Conservation (phyloP, 768 basidiomycete genomes). For the Auriscalpium microsporum region DNA sequence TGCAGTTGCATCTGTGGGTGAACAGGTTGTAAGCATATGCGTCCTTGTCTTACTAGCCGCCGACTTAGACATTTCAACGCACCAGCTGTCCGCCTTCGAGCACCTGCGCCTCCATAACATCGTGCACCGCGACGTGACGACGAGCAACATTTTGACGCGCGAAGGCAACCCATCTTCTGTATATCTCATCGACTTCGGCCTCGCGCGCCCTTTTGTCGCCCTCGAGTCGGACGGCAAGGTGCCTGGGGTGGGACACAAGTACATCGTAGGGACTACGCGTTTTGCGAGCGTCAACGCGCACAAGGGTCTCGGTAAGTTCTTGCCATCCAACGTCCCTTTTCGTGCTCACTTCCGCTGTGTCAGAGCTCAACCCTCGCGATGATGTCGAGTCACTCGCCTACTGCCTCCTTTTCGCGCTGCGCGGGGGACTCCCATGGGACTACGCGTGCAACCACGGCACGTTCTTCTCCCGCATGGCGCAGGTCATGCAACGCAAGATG, state of each 20-base stretch:
- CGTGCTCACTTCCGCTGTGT: background rate
- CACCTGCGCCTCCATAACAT: background rate
- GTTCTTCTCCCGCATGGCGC: background rate
- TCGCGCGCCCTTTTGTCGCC: background rate
- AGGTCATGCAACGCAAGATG: background rate
- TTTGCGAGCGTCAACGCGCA: background rate
- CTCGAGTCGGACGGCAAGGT: background rate
- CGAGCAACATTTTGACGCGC: background rate
- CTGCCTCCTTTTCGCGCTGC: background rate
- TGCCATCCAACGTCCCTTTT: background rate
- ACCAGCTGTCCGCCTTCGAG: background rate
- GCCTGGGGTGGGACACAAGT: background rate
- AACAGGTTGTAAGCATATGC: background rate
- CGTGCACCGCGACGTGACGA: background rate
- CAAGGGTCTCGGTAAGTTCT: background rate
- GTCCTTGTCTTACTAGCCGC: background rate
- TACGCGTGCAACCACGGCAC: background rate
- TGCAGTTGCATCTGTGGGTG: background rate
- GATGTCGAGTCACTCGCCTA: background rate
- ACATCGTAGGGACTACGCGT: background rate
- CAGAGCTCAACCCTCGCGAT: background rate
- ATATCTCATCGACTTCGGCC: background rate
- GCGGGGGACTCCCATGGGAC: background rate
- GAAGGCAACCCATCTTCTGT: background rate
- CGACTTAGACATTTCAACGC: background rate